A percentile compares a stretch with the other conserved stretches of the same genome.
These are phyloP conservation scores for Kalanchoe fedtschenkoi DNA, from an alignment of 164 flowering plant genomes.

Conservation along the genomic window DNA sequence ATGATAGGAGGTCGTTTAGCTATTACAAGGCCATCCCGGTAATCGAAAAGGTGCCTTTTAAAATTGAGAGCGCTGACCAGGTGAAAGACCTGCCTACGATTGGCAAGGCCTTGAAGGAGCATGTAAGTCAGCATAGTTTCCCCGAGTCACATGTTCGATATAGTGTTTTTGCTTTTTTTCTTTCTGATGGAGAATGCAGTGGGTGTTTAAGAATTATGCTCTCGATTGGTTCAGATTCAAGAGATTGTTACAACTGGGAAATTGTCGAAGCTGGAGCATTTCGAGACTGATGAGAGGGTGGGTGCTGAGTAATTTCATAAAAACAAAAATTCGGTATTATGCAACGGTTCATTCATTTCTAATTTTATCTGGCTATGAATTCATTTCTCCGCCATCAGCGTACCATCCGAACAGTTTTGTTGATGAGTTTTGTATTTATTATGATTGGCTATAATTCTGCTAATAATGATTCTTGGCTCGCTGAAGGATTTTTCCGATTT, in stretches of 20 bases:
- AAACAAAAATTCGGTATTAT: not conserved
- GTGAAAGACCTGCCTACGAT: conserved; percentile 74
- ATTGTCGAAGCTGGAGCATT: conserved; percentile 88
- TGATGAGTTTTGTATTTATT: not conserved
- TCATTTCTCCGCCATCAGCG: not conserved
- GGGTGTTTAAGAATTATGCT: not conserved
- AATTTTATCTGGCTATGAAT: not conserved
- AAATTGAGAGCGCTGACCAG: conserved; percentile 73
- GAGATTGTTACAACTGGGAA: conserved; percentile 90
- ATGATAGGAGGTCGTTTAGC: conserved; percentile 94
- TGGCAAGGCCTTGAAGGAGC: conserved; percentile 88
- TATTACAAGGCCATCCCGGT: conserved; percentile 80
- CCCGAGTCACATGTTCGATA: not conserved
- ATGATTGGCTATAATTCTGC: not conserved
- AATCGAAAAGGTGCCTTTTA: conserved; percentile 81
- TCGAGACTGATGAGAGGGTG: conserved; percentile 93
- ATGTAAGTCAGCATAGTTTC: conserved; percentile 38
- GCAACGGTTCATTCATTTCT: not conserved
- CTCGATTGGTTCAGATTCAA: conserved; percentile 50
- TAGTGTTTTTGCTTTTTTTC: no score
- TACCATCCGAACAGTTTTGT: no score
- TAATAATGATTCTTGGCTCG: no score
- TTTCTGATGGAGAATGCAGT: no score
- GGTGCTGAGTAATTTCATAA: conserved; percentile 20
- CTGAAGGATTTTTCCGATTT: no score